A percentile compares a stretch with the other conserved stretches of the same genome.
phyloP scores from a whole-genome alignment of 495 filamentous ascomycete species.

The Astrothelium subdiscretum region DNA sequence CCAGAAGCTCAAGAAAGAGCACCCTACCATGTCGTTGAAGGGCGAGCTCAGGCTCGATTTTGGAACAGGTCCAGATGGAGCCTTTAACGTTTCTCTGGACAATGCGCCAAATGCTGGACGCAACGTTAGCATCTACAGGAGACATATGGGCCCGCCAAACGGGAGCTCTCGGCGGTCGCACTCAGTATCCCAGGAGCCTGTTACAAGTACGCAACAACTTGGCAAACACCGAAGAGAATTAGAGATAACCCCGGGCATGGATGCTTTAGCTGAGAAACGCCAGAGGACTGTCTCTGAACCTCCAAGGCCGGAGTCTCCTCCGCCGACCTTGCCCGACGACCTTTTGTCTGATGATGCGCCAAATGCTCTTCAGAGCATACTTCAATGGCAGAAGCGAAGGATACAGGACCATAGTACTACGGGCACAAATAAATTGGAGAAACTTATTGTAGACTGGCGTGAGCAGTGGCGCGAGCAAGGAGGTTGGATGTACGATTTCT shows the following conservation, averaged over 20 bases:
- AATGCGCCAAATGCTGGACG: neutral
- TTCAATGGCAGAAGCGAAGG: conserved; percentile 11
- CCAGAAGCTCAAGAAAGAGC: neutral
- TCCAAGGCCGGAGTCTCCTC: neutral
- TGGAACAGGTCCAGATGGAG: neutral
- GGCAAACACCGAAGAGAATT: neutral
- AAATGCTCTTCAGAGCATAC: conserved; percentile 4
- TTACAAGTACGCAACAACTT: neutral
- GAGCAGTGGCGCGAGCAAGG: conserved; percentile 23
- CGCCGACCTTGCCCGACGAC: neutral
- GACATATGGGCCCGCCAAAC: neutral
- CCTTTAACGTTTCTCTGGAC: neutral
- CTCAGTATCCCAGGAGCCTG: neutral
- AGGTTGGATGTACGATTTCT: conserved; percentile 15
- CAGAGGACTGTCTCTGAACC: neutral
- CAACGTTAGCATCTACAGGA: neutral
- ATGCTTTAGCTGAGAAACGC: neutral
- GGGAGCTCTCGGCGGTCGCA: neutral
- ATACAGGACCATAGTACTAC: conserved; percentile 19
- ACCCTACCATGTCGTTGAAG: neutral
- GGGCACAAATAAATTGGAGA: conserved; percentile 19
- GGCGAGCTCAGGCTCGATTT: neutral
- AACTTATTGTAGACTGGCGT: conserved; percentile 17
- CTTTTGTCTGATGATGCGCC: neutral
- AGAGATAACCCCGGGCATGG: neutral